Evolutionary conservation across 1,284 basidiomycete species (phyloP).

Genomic region (Abortiporus biennis): DNA sequence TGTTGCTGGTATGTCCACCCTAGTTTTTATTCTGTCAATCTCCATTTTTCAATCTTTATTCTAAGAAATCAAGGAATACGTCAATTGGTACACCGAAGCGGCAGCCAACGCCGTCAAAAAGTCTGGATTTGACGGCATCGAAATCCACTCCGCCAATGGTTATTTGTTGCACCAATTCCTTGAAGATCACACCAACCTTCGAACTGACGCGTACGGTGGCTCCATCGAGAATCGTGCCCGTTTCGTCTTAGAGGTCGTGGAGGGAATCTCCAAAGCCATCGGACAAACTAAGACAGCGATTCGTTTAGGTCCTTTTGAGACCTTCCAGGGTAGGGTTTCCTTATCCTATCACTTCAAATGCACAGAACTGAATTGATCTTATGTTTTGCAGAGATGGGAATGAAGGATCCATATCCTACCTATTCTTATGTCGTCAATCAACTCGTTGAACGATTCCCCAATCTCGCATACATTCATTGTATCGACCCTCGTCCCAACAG

Average conservation of each 20-base stretch:
- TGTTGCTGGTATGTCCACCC: neutral
- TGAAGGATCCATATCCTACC: slow-evolving; percentile 31
- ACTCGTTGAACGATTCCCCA: slow-evolving; percentile 25
- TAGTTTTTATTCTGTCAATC: neutral
- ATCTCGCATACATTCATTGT: slow-evolving; percentile 44
- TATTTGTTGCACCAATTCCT: slow-evolving; percentile 32
- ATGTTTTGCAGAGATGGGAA: slow-evolving; percentile 36
- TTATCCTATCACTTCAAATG: no score
- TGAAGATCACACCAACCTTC: slow-evolving; percentile 34
- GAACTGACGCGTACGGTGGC: slow-evolving; percentile 52
- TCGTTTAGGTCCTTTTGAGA: slow-evolving; percentile 45
- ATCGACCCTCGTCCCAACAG: slow-evolving; percentile 28
- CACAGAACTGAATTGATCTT: no score
- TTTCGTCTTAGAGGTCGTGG: slow-evolving; percentile 40
- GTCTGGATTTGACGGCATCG: slow-evolving; percentile 28
- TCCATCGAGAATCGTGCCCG: slow-evolving; percentile 40
- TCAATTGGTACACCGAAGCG: slow-evolving; percentile 16
- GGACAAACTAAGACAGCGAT: slow-evolving; percentile 37
- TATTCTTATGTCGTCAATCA: slow-evolving; percentile 24
- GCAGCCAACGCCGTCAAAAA: slow-evolving; percentile 18
- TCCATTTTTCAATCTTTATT: neutral
- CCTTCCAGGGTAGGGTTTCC: slow-evolving; percentile 26
- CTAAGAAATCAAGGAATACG: slow-evolving; percentile 22
- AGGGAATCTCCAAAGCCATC: slow-evolving; percentile 31
- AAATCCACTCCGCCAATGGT: slow-evolving; percentile 27